These are phyloP conservation scores for Solanum sejunctum DNA, from an alignment of 257 asterid species.

Conservation along the genomic window DNA sequence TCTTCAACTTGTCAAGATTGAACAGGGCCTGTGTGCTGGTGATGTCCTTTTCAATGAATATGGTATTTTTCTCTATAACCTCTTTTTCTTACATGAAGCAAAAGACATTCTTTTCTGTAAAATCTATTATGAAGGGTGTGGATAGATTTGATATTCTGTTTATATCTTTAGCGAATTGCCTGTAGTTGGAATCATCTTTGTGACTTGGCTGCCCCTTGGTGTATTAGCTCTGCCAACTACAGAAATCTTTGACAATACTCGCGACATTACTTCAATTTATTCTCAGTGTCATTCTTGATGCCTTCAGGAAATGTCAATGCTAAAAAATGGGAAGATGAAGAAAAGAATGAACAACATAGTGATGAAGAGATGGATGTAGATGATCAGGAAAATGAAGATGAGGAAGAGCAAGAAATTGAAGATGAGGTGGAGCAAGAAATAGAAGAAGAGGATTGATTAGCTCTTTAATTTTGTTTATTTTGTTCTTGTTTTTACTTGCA, in stretches of 20 bases:
- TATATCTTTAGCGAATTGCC: neutral
- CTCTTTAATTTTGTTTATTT: neutral
- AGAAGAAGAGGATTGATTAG: neutral
- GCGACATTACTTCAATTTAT: neutral
- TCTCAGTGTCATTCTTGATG: neutral
- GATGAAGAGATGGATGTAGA: neutral
- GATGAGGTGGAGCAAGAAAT: neutral
- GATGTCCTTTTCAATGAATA: slow-evolving; percentile 33
- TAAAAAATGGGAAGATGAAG: neutral
- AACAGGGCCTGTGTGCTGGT: slow-evolving; percentile 84
- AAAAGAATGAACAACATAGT: slow-evolving; percentile 1
- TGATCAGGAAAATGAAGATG: neutral
- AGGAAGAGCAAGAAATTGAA: neutral
- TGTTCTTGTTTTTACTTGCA: neutral
- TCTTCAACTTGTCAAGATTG: slow-evolving; percentile 57
- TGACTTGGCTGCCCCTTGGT: neutral
- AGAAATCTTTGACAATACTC: neutral
- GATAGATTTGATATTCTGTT: neutral
- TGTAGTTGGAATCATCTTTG: neutral
- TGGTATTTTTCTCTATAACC: neutral
- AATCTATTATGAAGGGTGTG: neutral
- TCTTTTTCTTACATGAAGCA: neutral
- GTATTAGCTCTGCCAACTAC: neutral
- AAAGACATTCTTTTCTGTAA: neutral
- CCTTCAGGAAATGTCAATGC: slow-evolving; percentile 5